Evolutionary conservation across 1,284 basidiomycete species (phyloP), one percentile per base, ranked within the genome.

Genomic region (Amylostereum chailletii): DNA sequence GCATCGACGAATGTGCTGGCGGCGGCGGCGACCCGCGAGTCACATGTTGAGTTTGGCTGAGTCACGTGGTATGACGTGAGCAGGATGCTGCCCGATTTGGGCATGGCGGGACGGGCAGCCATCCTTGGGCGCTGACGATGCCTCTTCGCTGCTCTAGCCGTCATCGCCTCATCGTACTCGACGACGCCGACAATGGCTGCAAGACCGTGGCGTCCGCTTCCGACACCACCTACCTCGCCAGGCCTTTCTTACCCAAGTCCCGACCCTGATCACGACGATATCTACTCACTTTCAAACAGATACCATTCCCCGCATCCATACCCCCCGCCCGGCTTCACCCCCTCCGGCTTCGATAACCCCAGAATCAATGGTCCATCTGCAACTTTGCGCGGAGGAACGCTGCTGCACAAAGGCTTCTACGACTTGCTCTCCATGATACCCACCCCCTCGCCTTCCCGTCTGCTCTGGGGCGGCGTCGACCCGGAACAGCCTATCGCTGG

Each of bases 351-450:
- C 42, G 42, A 43, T 31, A 29, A 26, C 64, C 37, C 63, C 59
- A 11, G 51, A 56, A 32, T 57, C 59, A 68, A 74, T 45, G 66
- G 63, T 42, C 57, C 54, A 40, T 62, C 67, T n/a, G 71, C 71
- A 5, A 75, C 75, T 49, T 66, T 86, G 50, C 77, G 77, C 45
- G 76, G 72, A 6, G 86, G 83, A 26, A 85, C 86, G 8, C 66
- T 90, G 42, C 69, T 90, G 34, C 88, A 91, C 71, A 83, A 84
- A 54, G 90, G 90, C 5, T 94, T 93, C 71, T 89, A 90, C 67
- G 88, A 94, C 69, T 74, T 94, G 33, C 72, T 92, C 37, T 73
- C 86, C n/a, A 75, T 87, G 71, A 83, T 88, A 54, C 83, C 83
- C 46, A 83, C 79, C 2, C 78, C 80, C 58, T 80, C 80, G 48